Conservation (phyloP, 106 monocot species). For the Dendrobium chrysotoxum region DNA sequence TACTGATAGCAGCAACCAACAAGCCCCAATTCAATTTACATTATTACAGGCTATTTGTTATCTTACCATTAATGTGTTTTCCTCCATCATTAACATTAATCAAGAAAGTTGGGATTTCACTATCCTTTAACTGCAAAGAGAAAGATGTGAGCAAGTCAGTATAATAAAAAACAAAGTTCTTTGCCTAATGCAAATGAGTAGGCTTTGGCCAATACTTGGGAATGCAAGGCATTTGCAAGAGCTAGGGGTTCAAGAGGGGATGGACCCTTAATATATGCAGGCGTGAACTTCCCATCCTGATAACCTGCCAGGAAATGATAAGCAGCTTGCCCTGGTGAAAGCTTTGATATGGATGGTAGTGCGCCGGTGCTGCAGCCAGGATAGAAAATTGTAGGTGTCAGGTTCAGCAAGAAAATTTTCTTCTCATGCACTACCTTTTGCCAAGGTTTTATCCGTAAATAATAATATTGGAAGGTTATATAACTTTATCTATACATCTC, state of each 20-base stretch:
- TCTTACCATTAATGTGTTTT: slow-evolving; percentile 55
- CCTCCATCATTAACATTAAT: slow-evolving; percentile 60
- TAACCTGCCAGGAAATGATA: slow-evolving; percentile 93
- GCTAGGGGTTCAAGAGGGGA: slow-evolving; percentile 50
- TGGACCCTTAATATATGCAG: slow-evolving; percentile 50
- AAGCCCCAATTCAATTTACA: background rate
- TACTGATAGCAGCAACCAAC: too few species aligned
- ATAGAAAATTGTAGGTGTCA: background rate
- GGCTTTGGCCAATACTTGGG: slow-evolving; percentile 21
- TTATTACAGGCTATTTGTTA: too few species aligned
- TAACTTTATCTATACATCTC: background rate
- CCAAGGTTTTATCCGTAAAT: background rate
- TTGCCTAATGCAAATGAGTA: background rate
- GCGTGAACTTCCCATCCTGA: slow-evolving; percentile 80
- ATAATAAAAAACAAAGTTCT: background rate
- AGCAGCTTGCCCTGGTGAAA: slow-evolving; percentile 86
- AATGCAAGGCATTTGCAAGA: slow-evolving; percentile 45
- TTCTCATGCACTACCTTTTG: background rate
- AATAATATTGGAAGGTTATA: background rate
- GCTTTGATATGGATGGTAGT: slow-evolving; percentile 48
- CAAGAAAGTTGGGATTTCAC: slow-evolving; percentile 50
- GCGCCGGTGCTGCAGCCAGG: slow-evolving; percentile 57
- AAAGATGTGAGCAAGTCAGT: background rate
- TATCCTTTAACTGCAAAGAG: slow-evolving; percentile 58
- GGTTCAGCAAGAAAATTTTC: background rate